phyloP scores from a whole-genome alignment of 2,329 filamentous ascomycete genomes.

The Ophiostoma himal-ulmi region DNA sequence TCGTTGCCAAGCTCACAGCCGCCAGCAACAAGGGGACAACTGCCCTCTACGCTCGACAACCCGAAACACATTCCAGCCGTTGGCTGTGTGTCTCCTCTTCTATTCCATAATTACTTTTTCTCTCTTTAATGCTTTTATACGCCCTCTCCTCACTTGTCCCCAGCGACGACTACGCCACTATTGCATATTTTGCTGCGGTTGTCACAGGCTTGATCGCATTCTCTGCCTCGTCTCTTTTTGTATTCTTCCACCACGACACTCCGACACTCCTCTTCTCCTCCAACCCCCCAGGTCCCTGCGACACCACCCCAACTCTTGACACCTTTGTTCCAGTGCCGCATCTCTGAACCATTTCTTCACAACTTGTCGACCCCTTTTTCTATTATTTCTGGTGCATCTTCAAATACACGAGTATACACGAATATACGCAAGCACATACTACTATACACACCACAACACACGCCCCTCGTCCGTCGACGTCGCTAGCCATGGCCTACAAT shows the following conservation, averaged over 20 bases:
- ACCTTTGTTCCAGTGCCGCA: slow-evolving; percentile 9
- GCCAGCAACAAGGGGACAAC: slow-evolving; percentile 18
- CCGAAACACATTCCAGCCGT: slow-evolving; percentile 25
- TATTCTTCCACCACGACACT: not conserved
- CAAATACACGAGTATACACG: not conserved
- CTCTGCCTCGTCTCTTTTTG: not conserved
- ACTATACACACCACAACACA: not conserved
- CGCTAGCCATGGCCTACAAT: slow-evolving; percentile 62
- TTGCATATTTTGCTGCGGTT: slow-evolving; percentile 16
- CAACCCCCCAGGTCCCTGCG: slow-evolving; percentile 2
- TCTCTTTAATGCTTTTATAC: not conserved
- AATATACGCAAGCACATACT: not conserved
- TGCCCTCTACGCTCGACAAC: slow-evolving; percentile 16
- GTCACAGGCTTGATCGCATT: slow-evolving; percentile 14
- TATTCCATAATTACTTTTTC: not conserved
- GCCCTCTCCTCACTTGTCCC: not conserved
- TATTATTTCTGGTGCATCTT: slow-evolving; percentile 12
- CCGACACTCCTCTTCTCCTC: not conserved
- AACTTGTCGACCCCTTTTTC: slow-evolving; percentile 7
- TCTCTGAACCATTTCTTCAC: not conserved
- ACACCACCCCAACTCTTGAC: slow-evolving; percentile 13
- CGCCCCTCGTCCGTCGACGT: slow-evolving; percentile 14
- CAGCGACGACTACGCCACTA: not conserved
- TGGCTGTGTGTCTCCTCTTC: slow-evolving; percentile 17
- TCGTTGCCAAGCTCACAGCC: slow-evolving; percentile 20